Percentiles rank a stretch among this genome's conserved stretches.
Conservation (phyloP, 176 grass and related monocot species). For the Stipa capillata region DNA sequence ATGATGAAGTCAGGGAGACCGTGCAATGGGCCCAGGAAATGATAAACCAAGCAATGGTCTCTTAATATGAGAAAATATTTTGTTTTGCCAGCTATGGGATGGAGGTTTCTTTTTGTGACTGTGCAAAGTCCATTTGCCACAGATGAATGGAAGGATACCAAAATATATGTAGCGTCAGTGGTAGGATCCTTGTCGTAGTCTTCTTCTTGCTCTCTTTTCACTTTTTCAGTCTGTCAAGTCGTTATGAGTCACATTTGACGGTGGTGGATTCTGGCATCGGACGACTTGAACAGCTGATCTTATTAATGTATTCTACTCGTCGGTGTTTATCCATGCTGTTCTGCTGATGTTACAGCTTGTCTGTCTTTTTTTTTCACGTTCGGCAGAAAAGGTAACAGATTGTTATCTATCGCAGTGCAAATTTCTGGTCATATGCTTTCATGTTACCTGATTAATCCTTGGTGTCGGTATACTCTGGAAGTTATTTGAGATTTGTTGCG, state of each 20-base stretch:
- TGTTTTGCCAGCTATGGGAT: not conserved
- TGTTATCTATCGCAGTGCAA: not conserved
- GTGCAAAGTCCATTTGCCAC: conserved; percentile 38
- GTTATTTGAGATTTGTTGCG: not conserved
- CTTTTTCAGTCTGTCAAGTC: conserved; percentile 20
- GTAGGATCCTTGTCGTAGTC: conserved; percentile 33
- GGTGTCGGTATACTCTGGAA: no score
- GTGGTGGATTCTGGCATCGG: conserved; percentile 5
- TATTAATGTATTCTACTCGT: conserved; percentile 17
- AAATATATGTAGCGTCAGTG: conserved; percentile 35
- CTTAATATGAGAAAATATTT: conserved; percentile 22
- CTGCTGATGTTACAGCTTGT: not conserved
- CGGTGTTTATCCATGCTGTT: conserved; percentile 9
- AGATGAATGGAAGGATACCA: conserved; percentile 36
- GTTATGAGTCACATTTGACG: conserved; percentile 13
- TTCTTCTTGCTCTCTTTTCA: conserved; percentile 18
- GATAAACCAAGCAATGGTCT: conserved; percentile 66
- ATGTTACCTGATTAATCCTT: no score
- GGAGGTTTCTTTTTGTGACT: conserved; percentile 31
- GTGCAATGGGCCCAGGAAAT: conserved; percentile 65
- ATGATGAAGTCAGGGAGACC: conserved; percentile 72
- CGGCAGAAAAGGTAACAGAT: not conserved
- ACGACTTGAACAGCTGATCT: conserved; percentile 35
- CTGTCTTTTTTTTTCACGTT: not conserved
- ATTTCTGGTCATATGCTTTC: no score